Evolutionary conservation across 208 protist genomes (phyloP), one percentile per base, ranked within the genome.

Genomic region (Leishmania aethiopica): DNA sequence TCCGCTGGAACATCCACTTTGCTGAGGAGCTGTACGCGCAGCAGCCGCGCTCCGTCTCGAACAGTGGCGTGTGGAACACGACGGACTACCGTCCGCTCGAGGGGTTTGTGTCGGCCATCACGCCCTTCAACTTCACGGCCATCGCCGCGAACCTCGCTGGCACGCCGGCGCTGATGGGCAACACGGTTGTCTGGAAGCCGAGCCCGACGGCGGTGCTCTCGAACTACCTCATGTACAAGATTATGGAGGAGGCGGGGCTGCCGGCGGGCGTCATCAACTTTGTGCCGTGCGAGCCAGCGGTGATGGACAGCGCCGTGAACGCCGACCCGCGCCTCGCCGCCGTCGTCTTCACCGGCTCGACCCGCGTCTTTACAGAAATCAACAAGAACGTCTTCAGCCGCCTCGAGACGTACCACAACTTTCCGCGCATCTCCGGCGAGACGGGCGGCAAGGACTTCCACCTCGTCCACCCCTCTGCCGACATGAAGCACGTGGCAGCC

Each of bases 91-190:
- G 98, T 25, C 96, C 98, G 60, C 90, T 99, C 3, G 99, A 99
- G 80, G 99, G 99, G 67, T 99, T 99, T 84, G 94, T 98, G 74
- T 90, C 91, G 13, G 97, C 97, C 72, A 96, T 99, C 75, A 96
- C 98, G 42, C 99, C 99, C 22, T 99, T 99, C 86, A 99, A 99
- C 91, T 99, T 99, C 86, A 99, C 96, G n/a, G 98, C 99, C 32
- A 99, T 99, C 83, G 99, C 97, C 35, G 92, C 89, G 19, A 99
- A 99, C 90, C 91, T 99, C 40, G 89, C 91, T 45, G 94, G 91
- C 15, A 92, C 98, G 28, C 98, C 99, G 28, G 98, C 98, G 80
- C 86, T 99, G 77, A 99, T 99, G 97, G 99, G 99, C 84, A 99
- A 99, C 87, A 90, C 93, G 37, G 94, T 98, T 3, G 79, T 99